Conservation (phyloP, 495 filamentous ascomycete genomes). For the Penicillium diatomitis region DNA sequence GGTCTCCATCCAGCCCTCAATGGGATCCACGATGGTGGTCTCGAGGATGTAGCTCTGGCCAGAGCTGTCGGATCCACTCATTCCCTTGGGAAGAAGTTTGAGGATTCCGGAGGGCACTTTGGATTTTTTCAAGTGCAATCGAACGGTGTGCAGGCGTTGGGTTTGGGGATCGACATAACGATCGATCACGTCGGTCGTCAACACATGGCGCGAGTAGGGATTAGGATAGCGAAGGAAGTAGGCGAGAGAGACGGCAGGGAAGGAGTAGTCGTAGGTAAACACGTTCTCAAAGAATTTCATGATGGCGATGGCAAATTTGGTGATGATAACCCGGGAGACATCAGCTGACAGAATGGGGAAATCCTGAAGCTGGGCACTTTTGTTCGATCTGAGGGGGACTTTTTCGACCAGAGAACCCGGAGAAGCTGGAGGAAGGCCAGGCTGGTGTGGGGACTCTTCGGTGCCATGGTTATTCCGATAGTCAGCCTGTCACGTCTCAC, state of each 20-base stretch:
- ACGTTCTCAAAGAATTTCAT: constrained; percentile 85
- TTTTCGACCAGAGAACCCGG: no score
- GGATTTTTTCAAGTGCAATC: constrained; percentile 88
- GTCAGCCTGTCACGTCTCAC: not conserved
- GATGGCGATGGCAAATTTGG: constrained; percentile 26
- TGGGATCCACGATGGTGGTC: constrained; percentile 78
- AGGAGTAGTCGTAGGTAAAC: constrained; percentile 86
- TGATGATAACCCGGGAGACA: constrained; percentile 1
- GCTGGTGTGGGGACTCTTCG: no score
- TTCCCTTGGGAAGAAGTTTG: constrained; percentile 71
- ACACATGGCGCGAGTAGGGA: constrained; percentile 88
- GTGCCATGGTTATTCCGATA: not conserved
- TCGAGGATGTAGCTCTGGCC: constrained; percentile 84
- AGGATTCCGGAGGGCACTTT: constrained; percentile 76
- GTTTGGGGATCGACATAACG: constrained; percentile 71
- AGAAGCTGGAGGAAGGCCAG: no score
- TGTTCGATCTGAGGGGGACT: not conserved
- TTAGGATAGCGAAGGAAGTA: constrained; percentile 99
- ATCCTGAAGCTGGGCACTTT: constrained; percentile 3
- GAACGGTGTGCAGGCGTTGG: constrained; percentile 75
- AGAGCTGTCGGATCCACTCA: constrained; percentile 62
- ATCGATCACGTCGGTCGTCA: constrained; percentile 91
- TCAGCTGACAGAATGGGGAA: not conserved
- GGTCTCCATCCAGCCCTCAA: constrained; percentile 79
- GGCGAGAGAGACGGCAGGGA: constrained; percentile 85